Evolutionary conservation across 106 monocot species (phyloP), one percentile per base, ranked within the genome.

Genomic region (Allium cepa): DNA sequence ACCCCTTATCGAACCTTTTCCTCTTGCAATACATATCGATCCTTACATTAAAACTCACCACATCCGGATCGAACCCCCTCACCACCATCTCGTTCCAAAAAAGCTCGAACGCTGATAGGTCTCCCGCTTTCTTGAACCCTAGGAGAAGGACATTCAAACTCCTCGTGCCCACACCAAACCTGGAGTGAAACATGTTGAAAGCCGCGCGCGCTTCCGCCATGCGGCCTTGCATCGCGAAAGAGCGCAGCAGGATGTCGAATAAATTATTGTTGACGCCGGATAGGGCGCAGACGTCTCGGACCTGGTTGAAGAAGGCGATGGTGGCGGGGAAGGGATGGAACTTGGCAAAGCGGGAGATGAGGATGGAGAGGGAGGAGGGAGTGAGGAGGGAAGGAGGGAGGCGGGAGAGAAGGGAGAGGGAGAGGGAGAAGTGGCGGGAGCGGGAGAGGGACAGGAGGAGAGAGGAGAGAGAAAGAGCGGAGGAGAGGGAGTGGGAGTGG

Each of bases 11-110:
- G 28, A 91, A 75, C 56, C 76, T 69, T 4, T 77, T 76, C 68
- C 80, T 88, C 73, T 86, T 88, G 80, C 91, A 91, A 70, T 86
- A 96, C 2, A 86, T 91, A 45, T 91, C 91, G 53, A 96, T 91
- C 60, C 88, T 62, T 8, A 96, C 80, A 52, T 88, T 91, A 69
- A 78, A 96, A 16, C 80, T 84, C 28, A 91, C 81, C 7, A 71
- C 75, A 57, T 91, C 79, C 0, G 95, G 95, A 10, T 69, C 64
- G 67, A 91, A 96, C 7, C 92, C 88, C 7, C 92, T 69, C 46
- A 73, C 13, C 9, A 82, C 51, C 60, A 74, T 73, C 8, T 92
- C 92, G 18, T 92, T 81, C 53, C 77, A 92, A 74, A 97, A 92
- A 18, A 83, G 49, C 36, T 97, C 88, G 22, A 92, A 53, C 0